Conservation (phyloP, 2,329 filamentous ascomycete species). For the Fusarium globosum region DNA sequence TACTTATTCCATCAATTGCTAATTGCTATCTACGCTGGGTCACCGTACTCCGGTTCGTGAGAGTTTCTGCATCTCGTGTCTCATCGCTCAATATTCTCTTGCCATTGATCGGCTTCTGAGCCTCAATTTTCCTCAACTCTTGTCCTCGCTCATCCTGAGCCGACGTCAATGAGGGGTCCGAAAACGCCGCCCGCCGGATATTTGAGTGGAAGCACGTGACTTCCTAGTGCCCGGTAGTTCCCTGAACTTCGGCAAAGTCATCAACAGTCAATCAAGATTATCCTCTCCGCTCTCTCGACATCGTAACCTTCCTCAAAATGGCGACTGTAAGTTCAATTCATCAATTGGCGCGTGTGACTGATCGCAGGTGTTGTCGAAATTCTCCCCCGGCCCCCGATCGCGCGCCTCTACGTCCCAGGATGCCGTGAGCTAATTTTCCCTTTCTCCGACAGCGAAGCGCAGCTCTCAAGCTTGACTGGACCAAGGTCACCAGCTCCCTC, state of each 20-base stretch:
- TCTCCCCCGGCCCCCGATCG: conserved; percentile 2
- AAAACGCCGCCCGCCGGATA: conserved; percentile 30
- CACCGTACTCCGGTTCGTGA: background rate
- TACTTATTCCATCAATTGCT: background rate
- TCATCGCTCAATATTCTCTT: background rate
- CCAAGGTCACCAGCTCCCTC: conserved; percentile 91
- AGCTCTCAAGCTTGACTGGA: conserved; percentile 99
- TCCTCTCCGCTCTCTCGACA: conserved; percentile 60
- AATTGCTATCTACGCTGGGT: background rate
- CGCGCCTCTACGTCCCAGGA: conserved; percentile 36
- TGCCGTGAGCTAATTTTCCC: conserved; percentile 66
- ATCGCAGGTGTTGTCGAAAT: conserved; percentile 32
- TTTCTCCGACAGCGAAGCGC: conserved; percentile 81
- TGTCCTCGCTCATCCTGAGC: background rate
- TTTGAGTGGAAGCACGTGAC: conserved; percentile 49
- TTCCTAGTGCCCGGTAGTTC: conserved; percentile 43
- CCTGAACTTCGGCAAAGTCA: conserved; percentile 59
- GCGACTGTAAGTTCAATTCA: conserved; percentile 70
- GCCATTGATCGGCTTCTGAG: background rate
- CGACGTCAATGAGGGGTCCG: conserved; percentile 41
- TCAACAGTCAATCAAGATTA: conserved; percentile 59
- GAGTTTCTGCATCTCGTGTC: background rate
- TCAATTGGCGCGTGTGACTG: conserved; percentile 45
- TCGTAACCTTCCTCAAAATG: conserved; percentile 68
- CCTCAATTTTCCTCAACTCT: background rate